phyloP scores from a whole-genome alignment of 805 yeast species.

The Nakazawaea wickerhamii region DNA sequence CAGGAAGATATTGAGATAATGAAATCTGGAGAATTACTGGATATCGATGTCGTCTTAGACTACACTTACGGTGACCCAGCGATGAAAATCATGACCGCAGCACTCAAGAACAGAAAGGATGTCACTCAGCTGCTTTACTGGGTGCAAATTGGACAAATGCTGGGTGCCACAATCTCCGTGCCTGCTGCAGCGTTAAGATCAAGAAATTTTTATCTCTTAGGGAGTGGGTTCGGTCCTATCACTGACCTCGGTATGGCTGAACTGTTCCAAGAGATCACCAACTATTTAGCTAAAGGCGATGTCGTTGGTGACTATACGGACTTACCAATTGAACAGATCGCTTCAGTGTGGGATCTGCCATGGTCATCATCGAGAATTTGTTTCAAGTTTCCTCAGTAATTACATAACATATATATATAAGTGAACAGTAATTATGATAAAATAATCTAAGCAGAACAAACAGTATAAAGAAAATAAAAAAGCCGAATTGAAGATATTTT shows the following conservation, averaged over 20 bases:
- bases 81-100: constrained; percentile 1
- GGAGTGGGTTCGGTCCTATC: constrained; percentile 4
- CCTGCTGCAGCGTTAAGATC: not conserved
- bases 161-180: not conserved
- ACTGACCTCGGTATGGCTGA: not conserved
- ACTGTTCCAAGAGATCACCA: not conserved
- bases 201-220: not conserved
- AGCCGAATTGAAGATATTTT: too few relatives aligned
- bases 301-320: not conserved
- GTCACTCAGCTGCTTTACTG: not conserved
- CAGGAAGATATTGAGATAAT: not conserved
- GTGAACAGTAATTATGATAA: not conserved
- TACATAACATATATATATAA: not conserved
- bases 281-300: constrained; percentile 1
- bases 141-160: constrained; percentile 1
- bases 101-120: not conserved
- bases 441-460: not conserved
- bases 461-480: not conserved
- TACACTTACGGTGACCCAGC: constrained; percentile 2
- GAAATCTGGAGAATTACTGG: not conserved
- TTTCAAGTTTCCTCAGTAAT: constrained; percentile 1
- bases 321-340: not conserved
- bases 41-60: constrained; percentile 4
- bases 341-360: constrained; percentile 3
- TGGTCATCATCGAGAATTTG: constrained; percentile 3